phyloP scores from a whole-genome alignment of 805 yeast genomes.

The Candida coquimbonensis region DNA sequence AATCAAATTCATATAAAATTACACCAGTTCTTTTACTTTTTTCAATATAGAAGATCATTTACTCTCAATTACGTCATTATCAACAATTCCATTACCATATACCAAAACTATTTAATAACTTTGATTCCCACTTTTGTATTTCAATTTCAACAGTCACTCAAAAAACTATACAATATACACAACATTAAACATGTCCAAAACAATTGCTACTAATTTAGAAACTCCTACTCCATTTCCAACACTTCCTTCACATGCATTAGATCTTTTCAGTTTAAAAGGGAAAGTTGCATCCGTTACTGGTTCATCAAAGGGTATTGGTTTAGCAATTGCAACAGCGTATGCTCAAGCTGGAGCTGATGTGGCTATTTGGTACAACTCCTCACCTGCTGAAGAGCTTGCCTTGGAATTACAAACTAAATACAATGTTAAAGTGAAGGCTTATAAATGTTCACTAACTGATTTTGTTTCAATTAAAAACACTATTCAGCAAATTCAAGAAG shows the following conservation, averaged over 20 bases:
- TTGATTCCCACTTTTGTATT: neutral
- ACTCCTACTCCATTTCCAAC: constrained; percentile 47
- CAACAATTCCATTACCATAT: too few species aligned
- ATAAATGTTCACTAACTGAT: constrained; percentile 27
- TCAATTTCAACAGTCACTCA: neutral
- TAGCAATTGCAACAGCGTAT: constrained; percentile 73
- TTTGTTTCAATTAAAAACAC: constrained; percentile 23
- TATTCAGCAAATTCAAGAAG: constrained; percentile 39
- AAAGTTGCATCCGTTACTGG: constrained; percentile 84
- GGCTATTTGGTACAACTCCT: constrained; percentile 34
- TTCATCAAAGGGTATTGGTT: constrained; percentile 79
- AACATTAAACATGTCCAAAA: constrained; percentile 1
- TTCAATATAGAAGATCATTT: too few species aligned
- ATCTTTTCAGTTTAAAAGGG: constrained; percentile 73
- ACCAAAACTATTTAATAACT: too few species aligned
- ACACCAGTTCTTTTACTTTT: too few species aligned
- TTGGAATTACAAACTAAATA: constrained; percentile 54
- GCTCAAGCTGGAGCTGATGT: constrained; percentile 90
- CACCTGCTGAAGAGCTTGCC: constrained; percentile 28
- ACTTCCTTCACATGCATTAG: constrained; percentile 46
- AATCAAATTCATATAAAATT: too few species aligned
- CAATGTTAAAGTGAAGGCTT: constrained; percentile 61
- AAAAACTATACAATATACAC: neutral
- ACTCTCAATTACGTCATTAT: neutral
- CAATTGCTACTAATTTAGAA: constrained; percentile 19